Evolutionary conservation across 179 eudicot genomes (phyloP), one percentile per base, ranked within the genome.

Genomic region (Monotropa hypopitys): DNA sequence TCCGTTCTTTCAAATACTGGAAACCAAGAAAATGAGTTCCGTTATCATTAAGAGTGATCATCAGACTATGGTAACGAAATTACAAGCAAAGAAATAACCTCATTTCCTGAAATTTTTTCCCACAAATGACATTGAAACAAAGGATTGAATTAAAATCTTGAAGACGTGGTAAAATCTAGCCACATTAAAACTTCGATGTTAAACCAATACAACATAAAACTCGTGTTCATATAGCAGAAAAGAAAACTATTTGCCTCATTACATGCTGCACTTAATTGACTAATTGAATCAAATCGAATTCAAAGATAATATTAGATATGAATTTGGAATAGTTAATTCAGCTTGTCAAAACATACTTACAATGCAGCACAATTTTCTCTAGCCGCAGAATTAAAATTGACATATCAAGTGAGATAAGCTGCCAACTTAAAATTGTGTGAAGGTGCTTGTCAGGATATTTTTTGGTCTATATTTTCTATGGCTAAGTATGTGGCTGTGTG

Each of bases 1-100:
- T 91, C 75, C 92, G 97, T 73, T 93, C 97, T 85, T 95, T 95
- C 83, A 95, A 76, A 87, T 93, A 93, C 99, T 95, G 88, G 71
- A 23, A 77, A 80, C 75, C 51, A 73, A 81, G 59, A 21, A 73
- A 66, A 73, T 53, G 57, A 3, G 32, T 46, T 23, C 7, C 28
- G 23, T 21, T 33, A 38, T 72, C 62, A 72, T 50, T 33, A 51
- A 30, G 26, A 72, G 43, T 13, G 7, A 40, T 62, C 42, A 18
- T 11, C 40, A 7, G 43, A 7, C 3, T 35, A 66, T 50, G 70
- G 46, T 47, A 26, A 74, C 28, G 8, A 35, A 50, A 47, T 23
- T 50, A 74, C 16, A 72, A 69, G 4, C 69, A 72, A 45, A 40
- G 35, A n/a, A 76, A 5, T 10, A 76, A 30, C 30, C 4, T 46